phyloP scores from a whole-genome alignment of 257 asterid genomes.

The Penstemon davidsonii region DNA sequence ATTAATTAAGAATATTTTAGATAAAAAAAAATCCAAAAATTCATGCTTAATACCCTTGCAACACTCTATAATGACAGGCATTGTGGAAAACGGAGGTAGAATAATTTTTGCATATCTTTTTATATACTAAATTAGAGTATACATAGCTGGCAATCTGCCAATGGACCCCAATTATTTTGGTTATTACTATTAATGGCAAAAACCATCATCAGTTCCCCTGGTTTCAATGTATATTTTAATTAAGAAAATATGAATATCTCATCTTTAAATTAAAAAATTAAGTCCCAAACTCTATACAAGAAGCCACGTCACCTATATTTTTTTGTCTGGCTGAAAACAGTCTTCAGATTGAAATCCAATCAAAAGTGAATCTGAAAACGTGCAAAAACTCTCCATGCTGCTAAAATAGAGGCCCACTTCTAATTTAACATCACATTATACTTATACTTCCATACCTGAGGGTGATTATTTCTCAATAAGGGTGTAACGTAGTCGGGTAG shows the following conservation, averaged over 20 bases:
- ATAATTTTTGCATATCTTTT: no score
- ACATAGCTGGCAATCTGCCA: slow-evolving; percentile 9
- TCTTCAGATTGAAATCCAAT: slow-evolving; percentile 27
- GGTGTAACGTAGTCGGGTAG: no score
- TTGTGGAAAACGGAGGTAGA: no score
- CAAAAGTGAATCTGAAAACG: neutral
- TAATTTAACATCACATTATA: slow-evolving; percentile 1
- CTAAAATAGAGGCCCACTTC: slow-evolving; percentile 30
- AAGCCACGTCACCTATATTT: slow-evolving; percentile 43
- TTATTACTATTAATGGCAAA: slow-evolving; percentile 14
- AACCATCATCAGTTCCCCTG: slow-evolving; percentile 16
- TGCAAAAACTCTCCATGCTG: slow-evolving; percentile 25
- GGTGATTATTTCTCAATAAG: no score
- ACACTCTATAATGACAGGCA: no score
- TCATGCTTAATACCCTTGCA: no score
- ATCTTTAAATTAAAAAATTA: slow-evolving; percentile 3
- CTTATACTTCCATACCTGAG: neutral
- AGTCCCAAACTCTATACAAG: slow-evolving; percentile 22
- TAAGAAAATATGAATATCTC: neutral
- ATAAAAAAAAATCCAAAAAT: no score
- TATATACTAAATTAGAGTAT: no score
- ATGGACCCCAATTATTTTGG: neutral
- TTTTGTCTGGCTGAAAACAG: slow-evolving; percentile 28
- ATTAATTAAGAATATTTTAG: no score
- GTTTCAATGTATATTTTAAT: no score